Evolutionary conservation across 495 filamentous ascomycete species (phyloP), one percentile per base, ranked within the genome.

Genomic region (Staphylotrichum longicolle): DNA sequence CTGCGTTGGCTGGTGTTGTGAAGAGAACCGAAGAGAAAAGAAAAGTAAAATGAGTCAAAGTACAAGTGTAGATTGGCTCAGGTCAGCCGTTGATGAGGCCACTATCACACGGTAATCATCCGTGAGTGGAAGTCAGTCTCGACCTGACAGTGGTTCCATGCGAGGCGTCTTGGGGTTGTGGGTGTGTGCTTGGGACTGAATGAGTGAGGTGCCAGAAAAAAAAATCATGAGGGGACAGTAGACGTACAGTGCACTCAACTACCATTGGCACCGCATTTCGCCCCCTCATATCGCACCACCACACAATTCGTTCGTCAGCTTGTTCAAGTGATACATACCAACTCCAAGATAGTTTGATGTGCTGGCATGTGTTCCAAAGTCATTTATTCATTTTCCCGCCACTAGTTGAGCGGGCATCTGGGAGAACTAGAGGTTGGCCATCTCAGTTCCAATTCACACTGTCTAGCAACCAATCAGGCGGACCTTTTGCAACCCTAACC

Each of bases 171-270:
- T 27, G 20, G 20, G 20, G 51, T 40, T 5, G 11, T 54, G 51
- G 15, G 30, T n/a, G n/a, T 32, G 46, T 35, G 27, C 32, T 51
- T 3, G 7, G n/a, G 33, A n/a, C 27, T 51, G 48, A 51, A 27
- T 35, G 30, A 14, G 32, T 15, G 34, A 44, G 42, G 32, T 54
- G 37, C 9, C 12, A 32, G n/a, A 40, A 49, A 47, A 50, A 50
- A 58, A 49, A 27, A 40, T 11, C 44, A 35, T 52, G 30, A 42
- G 52, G 52, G 40, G 42, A 54, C 52, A 11, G 53, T 27, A 34
- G 30, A 30, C 30, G 40, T 20, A 56, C 53, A 32, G 53, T 55
- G 53, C 39, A 27, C 20, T 27, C 20, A 27, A 27, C 20, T 0
- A 27, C 20, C 20, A 27, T 27, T 27, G 20, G 20, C 20, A 27